Percentiles rank a stretch among this genome's conserved stretches.
Conservation (phyloP, 2,329 filamentous ascomycete genomes). For the Pseudogymnoascus sp. region DNA sequence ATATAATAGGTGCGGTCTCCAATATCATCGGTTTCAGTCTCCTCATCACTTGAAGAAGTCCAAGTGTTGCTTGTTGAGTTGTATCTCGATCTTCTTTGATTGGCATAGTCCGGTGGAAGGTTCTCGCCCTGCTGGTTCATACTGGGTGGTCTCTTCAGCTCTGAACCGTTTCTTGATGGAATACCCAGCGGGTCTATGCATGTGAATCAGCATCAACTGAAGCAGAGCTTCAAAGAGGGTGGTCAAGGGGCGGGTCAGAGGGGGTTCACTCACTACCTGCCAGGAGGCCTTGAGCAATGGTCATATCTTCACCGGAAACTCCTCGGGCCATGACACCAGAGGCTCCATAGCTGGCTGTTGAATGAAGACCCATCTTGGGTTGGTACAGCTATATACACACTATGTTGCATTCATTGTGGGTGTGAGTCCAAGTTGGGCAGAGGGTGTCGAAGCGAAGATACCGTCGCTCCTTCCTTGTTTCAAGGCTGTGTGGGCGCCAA, state of each 20-base stretch:
- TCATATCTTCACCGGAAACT: constrained; percentile 19
- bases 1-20: constrained; percentile 45
- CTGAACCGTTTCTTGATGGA: background rate
- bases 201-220: constrained; percentile 5
- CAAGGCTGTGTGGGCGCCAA: background rate
- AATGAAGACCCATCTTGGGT: background rate
- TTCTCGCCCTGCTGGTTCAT: background rate
- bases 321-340: background rate
- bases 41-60: constrained; percentile 49
- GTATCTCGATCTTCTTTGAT: constrained; percentile 14
- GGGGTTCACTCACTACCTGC: constrained; percentile 19
- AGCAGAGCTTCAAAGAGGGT: background rate
- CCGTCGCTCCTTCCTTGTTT: background rate
- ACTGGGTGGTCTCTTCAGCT: background rate
- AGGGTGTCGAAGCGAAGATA: constrained; percentile 10
- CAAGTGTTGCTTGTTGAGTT: constrained; percentile 48
- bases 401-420: background rate
- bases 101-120: background rate
- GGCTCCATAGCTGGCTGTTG: background rate
- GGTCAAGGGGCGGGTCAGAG: constrained; percentile 4
- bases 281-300: constrained; percentile 24
- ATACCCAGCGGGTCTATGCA: background rate
- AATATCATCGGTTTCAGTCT: constrained; percentile 45
- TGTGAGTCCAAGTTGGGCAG: background rate
- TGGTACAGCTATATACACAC: background rate